Evolutionary conservation across 2,329 filamentous ascomycete species (phyloP).

Genomic region (Beauveria scarabaeidicola): DNA sequence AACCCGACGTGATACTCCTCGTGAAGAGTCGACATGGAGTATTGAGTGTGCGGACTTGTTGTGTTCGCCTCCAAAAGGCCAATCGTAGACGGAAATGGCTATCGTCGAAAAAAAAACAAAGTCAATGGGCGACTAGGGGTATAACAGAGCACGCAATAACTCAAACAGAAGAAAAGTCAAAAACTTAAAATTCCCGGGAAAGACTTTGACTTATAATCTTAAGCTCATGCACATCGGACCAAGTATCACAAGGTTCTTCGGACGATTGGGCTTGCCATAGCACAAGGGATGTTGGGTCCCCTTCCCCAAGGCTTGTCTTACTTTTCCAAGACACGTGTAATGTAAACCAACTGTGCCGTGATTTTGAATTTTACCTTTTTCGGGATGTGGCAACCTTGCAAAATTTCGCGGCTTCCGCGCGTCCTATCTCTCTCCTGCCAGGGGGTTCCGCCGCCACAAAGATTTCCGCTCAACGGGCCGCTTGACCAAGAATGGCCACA

Average conservation of each 20-base stretch:
- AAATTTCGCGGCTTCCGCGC: background rate
- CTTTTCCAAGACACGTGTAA: background rate
- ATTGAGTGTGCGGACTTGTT: background rate
- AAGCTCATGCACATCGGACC: background rate
- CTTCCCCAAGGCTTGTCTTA: background rate
- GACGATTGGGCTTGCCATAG: background rate
- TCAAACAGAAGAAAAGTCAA: background rate
- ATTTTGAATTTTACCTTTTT: background rate
- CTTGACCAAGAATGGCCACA: background rate
- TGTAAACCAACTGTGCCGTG: background rate
- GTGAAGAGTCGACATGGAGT: background rate
- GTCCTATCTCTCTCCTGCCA: background rate
- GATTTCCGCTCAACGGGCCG: background rate
- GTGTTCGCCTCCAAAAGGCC: background rate
- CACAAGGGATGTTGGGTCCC: background rate
- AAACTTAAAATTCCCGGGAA: background rate
- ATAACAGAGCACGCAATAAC: background rate
- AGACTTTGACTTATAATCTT: background rate
- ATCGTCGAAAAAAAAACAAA: background rate
- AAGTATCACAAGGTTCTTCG: background rate
- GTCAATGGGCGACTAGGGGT: background rate
- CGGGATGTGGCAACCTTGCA: background rate
- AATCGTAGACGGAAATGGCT: background rate
- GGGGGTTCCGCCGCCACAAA: background rate
- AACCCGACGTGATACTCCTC: conserved; percentile 7